Evolutionary conservation across 1,139 yeast species (phyloP).

Genomic region (Taiozyma sp.): DNA sequence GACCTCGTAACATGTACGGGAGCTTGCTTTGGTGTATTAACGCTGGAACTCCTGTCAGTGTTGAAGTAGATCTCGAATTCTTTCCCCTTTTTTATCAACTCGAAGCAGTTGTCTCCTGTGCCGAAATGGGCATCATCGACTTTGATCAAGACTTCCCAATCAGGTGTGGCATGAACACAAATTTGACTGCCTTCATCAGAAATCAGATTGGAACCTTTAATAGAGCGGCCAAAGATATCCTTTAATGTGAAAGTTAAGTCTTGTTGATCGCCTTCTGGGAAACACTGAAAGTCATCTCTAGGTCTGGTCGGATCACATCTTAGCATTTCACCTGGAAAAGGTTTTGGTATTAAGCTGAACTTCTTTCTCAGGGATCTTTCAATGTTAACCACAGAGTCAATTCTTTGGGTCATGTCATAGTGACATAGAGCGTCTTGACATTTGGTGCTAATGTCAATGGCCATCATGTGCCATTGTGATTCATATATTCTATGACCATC

Average conservation of each 20-base stretch:
- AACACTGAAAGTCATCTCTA: conserved; percentile 62
- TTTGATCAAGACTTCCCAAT: conserved; percentile 39
- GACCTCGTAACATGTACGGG: conserved; percentile 80
- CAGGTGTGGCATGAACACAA: conserved; percentile 37
- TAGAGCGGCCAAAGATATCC: conserved; percentile 62
- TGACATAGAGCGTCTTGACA: conserved; percentile 43
- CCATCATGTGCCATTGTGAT: conserved; percentile 91
- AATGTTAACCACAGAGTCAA: conserved; percentile 71
- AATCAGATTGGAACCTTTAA: conserved; percentile 60
- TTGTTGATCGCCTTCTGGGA: conserved; percentile 59
- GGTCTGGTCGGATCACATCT: conserved; percentile 65
- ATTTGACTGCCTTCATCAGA: conserved; percentile 36
- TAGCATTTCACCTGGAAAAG: conserved; percentile 59
- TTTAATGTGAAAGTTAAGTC: conserved; percentile 50
- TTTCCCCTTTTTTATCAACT: conserved; percentile 28
- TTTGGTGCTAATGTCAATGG: conserved; percentile 70
- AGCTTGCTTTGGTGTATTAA: conserved; percentile 38
- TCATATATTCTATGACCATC: conserved; percentile 97
- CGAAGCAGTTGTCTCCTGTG: conserved; percentile 30
- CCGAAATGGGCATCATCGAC: conserved; percentile 25
- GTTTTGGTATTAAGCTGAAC: conserved; percentile 74
- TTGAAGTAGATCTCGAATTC: conserved; percentile 36
- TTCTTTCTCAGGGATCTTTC: conserved; percentile 59
- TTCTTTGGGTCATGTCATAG: conserved; percentile 59
- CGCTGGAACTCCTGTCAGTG: conserved; percentile 32